These are phyloP conservation scores for Rauvolfia tetraphylla DNA, from an alignment of 257 asterid species.

Conservation along the genomic window DNA sequence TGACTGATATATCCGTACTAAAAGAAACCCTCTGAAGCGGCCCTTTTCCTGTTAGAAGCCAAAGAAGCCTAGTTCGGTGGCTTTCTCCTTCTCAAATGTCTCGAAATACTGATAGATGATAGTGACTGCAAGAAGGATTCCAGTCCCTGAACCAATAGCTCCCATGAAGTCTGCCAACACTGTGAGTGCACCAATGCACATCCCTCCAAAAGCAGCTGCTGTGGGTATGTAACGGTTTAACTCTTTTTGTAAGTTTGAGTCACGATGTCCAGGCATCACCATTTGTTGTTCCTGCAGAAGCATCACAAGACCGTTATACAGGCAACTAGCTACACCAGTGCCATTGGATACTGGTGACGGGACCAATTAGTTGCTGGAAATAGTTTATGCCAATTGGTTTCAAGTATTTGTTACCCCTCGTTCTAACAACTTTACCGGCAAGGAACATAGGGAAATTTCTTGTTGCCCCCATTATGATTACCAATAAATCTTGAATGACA, in stretches of 20 bases:
- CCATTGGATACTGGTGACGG: too few relatives aligned
- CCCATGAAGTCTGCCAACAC: conserved; percentile 95
- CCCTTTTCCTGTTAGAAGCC: conserved; percentile 45
- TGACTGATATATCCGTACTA: not conserved
- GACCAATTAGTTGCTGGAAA: too few relatives aligned
- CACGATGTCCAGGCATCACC: conserved; percentile 97
- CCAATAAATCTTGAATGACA: too few relatives aligned
- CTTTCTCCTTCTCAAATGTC: conserved; percentile 90
- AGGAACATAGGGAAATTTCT: too few relatives aligned
- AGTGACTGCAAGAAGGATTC: conserved; percentile 78
- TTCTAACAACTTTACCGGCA: too few relatives aligned
- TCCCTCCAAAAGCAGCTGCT: conserved; percentile 90
- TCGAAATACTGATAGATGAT: conserved; percentile 87
- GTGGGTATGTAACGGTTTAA: conserved; percentile 90
- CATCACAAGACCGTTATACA: not conserved
- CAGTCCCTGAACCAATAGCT: conserved; percentile 90
- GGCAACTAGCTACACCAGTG: too few relatives aligned
- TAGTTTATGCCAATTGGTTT: too few relatives aligned
- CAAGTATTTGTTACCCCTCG: too few relatives aligned
- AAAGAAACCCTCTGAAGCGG: not conserved
- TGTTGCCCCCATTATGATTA: too few relatives aligned
- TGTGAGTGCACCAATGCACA: conserved; percentile 86
- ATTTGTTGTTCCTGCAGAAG: conserved; percentile 81
- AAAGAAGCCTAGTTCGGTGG: conserved; percentile 84
- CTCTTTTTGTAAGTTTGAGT: conserved; percentile 79